A percentile compares a stretch with the other conserved stretches of the same genome.
Conservation (phyloP, 2,329 filamentous ascomycete genomes). For the Hypoxylon sp. region DNA sequence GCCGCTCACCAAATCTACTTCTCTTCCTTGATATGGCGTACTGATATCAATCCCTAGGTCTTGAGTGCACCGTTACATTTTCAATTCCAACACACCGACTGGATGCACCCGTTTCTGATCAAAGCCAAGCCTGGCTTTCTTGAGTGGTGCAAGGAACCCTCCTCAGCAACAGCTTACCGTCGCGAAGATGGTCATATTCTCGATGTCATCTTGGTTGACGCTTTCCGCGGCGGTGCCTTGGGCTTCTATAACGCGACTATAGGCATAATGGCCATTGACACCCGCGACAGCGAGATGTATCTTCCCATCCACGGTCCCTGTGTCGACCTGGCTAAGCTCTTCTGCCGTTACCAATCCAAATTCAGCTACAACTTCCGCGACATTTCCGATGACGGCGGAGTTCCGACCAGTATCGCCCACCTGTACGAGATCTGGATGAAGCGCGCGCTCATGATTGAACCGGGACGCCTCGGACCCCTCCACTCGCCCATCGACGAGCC, state of each 20-base stretch:
- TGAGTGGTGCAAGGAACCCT: constrained; percentile 32
- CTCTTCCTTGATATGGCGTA: background rate
- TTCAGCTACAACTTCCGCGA: constrained; percentile 41
- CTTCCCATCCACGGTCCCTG: constrained; percentile 46
- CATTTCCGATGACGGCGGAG: constrained; percentile 25
- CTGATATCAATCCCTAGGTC: constrained; percentile 24
- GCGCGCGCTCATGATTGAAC: constrained; percentile 38
- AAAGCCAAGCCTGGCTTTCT: constrained; percentile 29
- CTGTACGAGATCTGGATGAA: constrained; percentile 50
- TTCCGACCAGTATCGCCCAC: constrained; percentile 43
- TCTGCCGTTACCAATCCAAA: constrained; percentile 36
- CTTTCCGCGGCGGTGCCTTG: constrained; percentile 34
- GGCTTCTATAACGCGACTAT: background rate
- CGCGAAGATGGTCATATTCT: constrained; percentile 8
- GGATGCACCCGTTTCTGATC: constrained; percentile 42
- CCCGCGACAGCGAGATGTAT: constrained; percentile 28
- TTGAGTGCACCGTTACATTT: background rate
- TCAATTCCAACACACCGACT: constrained; percentile 4
- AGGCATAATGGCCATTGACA: constrained; percentile 23
- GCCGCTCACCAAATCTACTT: background rate
- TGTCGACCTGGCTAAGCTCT: constrained; percentile 31
- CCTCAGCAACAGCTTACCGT: background rate
- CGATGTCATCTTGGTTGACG: background rate
- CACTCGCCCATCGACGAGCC: constrained; percentile 31
- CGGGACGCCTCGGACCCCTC: background rate